These are phyloP conservation scores for Datura wrightii DNA, from an alignment of 257 asterid species.

Conservation along the genomic window DNA sequence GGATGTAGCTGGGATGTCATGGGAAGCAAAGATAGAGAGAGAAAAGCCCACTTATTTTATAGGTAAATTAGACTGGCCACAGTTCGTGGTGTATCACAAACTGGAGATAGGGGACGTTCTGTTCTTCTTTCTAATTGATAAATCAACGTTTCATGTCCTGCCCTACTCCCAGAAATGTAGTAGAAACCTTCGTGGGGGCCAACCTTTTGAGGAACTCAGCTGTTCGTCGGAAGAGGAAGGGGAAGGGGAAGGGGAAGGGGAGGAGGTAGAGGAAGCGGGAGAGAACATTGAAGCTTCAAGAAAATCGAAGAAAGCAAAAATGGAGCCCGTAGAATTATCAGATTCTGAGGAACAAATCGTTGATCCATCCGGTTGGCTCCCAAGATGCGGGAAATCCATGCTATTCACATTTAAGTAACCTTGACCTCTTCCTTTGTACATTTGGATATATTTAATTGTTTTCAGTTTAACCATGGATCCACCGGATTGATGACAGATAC, in stretches of 20 bases:
- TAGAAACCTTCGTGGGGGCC: background rate
- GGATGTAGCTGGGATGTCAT: background rate
- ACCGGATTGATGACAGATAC: background rate
- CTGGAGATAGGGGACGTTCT: background rate
- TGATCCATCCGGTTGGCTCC: background rate
- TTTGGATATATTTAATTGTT: background rate
- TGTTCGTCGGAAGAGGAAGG: background rate
- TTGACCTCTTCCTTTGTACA: background rate
- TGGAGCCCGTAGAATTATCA: background rate
- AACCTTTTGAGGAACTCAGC: background rate
- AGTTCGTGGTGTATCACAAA: background rate
- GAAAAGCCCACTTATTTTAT: background rate
- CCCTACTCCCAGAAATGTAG: background rate
- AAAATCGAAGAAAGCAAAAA: background rate
- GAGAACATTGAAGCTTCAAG: background rate
- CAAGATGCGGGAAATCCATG: background rate
- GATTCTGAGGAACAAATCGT: background rate
- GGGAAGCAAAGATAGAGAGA: slow-evolving; percentile 1
- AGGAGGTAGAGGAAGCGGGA: background rate
- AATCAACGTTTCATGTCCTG: background rate
- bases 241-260: background rate
- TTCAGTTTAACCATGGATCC: background rate
- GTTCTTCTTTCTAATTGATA: background rate
- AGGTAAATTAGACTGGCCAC: background rate
- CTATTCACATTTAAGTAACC: background rate